Evolutionary conservation across 2,329 filamentous ascomycete species (phyloP), one percentile per base, ranked within the genome.

Genomic region (Aspergillus amoenus): DNA sequence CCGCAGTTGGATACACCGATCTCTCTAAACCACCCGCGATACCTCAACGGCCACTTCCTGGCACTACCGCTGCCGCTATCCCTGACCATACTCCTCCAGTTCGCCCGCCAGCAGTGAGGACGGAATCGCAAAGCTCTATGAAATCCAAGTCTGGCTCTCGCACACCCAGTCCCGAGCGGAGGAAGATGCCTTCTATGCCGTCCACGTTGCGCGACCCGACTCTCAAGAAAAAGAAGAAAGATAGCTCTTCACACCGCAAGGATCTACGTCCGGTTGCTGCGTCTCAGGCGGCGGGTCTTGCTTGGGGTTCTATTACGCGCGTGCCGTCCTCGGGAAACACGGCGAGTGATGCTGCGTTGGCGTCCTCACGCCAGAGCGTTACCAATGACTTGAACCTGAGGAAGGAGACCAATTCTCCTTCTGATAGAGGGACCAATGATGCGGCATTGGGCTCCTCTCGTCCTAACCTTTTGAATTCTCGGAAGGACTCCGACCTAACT

Each of bases 1-100:
- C 90, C 46, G 88, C 90, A 7, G 84, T 93, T 48, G 87, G 82
- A 58, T 96, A 95, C 70, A 83, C 86, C 4, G 88, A 95, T 64
- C 79, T 96, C n/a, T 88, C 89, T n/a, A 85, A 87, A 56, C 89
- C 89, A 12, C 76, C 86, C 12, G 76, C 82, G 48, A 80, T 89
- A 22, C 83, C 85, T 24, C 79, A 82, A 30, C 66, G 71, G 55
- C 68, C 69, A 40, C 43, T 55, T 11, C 37, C 43, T 30, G 30
- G 30, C 18, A 47, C 52, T 27, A 43, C 63, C 5, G 58, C 63
- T 24, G 65, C 63, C 46, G 52, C 54, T 22, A 64, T 65, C 42
- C 61, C 68, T 22, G 67, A 71, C 1, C 32, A 37, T 17, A 39
- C 44, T 34, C 32, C 41, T 64, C 41, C 58, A 61, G 27, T 32